Evolutionary conservation across 345 rosid genomes (phyloP).

Genomic region (Carallia brachiata): DNA sequence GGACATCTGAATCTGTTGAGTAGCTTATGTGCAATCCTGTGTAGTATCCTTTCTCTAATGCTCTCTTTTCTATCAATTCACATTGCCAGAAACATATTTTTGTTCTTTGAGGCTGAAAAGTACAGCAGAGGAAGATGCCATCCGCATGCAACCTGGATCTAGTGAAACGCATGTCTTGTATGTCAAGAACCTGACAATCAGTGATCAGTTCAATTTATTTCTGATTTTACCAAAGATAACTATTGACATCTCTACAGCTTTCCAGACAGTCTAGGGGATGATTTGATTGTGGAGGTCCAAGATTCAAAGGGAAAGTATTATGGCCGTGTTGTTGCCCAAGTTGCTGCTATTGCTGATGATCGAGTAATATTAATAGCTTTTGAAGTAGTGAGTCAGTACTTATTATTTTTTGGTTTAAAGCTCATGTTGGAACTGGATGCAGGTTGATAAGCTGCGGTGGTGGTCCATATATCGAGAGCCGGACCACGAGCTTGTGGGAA

Average conservation of each 20-base stretch:
- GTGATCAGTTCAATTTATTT: neutral
- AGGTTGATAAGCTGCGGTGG: slow-evolving; percentile 92
- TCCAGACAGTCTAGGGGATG: slow-evolving; percentile 94
- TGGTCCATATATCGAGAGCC: slow-evolving; percentile 93
- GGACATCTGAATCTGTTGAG: slow-evolving; percentile 2
- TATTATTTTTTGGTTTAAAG: slow-evolving; percentile 2
- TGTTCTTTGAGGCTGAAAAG: slow-evolving; percentile 82
- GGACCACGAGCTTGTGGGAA: slow-evolving; percentile 86
- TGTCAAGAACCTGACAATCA: slow-evolving; percentile 19
- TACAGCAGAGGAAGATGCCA: slow-evolving; percentile 70
- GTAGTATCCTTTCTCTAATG: slow-evolving; percentile 1
- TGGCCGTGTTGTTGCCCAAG: slow-evolving; percentile 92
- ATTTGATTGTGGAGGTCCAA: slow-evolving; percentile 81
- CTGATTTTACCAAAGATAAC: neutral
- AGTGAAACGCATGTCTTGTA: slow-evolving; percentile 96
- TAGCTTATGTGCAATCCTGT: neutral
- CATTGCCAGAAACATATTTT: slow-evolving; percentile 62
- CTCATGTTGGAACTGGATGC: slow-evolving; percentile 24
- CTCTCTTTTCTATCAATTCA: neutral
- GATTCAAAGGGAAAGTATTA: slow-evolving; percentile 78
- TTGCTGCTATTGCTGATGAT: slow-evolving; percentile 75
- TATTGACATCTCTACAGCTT: slow-evolving; percentile 54
- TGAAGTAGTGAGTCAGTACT: neutral
- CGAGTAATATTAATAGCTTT: slow-evolving; percentile 35
- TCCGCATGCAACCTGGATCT: slow-evolving; percentile 88